Percentiles rank a stretch among this genome's conserved stretches.
phyloP scores from a whole-genome alignment of 192 early-diverging fungal genomes.

The Entophlyctis luteolus region DNA sequence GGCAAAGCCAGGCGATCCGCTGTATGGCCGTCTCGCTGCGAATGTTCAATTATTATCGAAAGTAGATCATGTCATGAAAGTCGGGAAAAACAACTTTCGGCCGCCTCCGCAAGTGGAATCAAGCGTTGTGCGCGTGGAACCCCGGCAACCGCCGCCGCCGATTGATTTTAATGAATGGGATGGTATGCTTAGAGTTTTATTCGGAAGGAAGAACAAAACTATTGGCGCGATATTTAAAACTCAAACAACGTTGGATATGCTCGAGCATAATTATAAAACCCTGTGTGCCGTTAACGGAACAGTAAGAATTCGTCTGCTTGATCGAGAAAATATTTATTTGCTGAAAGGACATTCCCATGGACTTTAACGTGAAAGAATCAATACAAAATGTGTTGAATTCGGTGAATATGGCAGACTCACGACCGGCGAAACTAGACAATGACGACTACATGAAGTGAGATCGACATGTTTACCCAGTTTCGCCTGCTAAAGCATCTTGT shows the following conservation, averaged over 20 bases:
- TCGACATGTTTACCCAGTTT: background rate
- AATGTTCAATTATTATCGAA: constrained; percentile 93
- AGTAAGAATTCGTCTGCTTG: constrained; percentile 30
- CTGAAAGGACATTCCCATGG: constrained; percentile 36
- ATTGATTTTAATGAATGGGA: constrained; percentile 96
- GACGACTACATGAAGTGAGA: constrained; percentile 87
- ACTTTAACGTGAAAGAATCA: constrained; percentile 83
- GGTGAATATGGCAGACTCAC: constrained; percentile 62
- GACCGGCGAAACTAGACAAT: constrained; percentile 89
- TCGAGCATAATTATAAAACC: constrained; percentile 96
- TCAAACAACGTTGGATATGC: constrained; percentile 76
- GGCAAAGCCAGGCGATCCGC: constrained; percentile 86
- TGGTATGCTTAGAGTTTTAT: constrained; percentile 88
- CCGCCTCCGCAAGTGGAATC: constrained; percentile 97
- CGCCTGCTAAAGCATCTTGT: background rate
- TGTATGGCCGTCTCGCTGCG: constrained; percentile 89
- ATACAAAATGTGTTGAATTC: constrained; percentile 72
- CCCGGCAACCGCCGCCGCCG: constrained; percentile 87
- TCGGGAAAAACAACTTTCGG: constrained; percentile 96
- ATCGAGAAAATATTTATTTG: background rate
- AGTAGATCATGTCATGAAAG: constrained; percentile 95
- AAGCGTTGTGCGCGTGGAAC: constrained; percentile 88
- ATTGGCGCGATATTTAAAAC: constrained; percentile 87
- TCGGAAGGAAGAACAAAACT: constrained; percentile 93
- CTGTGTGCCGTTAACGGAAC: constrained; percentile 75